phyloP scores from a whole-genome alignment of 1,139 yeast genomes.

The Saccharomyces pastorianus region DNA sequence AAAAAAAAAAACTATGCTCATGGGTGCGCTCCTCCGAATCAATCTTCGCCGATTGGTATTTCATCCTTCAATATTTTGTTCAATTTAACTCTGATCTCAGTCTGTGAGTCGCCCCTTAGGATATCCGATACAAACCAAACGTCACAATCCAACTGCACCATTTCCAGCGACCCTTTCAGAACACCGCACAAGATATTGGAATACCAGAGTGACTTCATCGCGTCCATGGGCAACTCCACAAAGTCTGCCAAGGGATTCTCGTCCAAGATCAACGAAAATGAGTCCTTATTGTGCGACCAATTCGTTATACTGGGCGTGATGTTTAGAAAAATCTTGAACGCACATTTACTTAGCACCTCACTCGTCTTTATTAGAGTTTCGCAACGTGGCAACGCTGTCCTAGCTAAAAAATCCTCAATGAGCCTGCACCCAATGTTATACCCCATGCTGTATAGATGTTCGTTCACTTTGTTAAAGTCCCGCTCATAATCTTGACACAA shows the following conservation, averaged over 20 bases:
- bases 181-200: constrained; percentile 88
- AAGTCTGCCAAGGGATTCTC: constrained; percentile 93
- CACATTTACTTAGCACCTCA: constrained; percentile 76
- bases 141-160: constrained; percentile 92
- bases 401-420: constrained; percentile 87
- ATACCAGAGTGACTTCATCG: constrained; percentile 77
- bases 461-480: constrained; percentile 72
- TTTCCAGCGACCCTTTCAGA: constrained; percentile 81
- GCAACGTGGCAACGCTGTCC: constrained; percentile 79
- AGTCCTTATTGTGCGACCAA: constrained; percentile 71
- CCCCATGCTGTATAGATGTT: constrained; percentile 86
- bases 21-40: too few species aligned
- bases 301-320: constrained; percentile 67
- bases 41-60: constrained; percentile 95
- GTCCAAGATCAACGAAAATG: constrained; percentile 62
- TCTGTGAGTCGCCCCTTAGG: constrained; percentile 71
- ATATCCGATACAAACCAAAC: constrained; percentile 72
- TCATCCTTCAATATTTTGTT: constrained; percentile 78
- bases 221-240: constrained; percentile 80
- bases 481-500: constrained; percentile 73
- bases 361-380: constrained; percentile 76
- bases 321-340: constrained; percentile 82
- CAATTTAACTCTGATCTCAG: constrained; percentile 71
- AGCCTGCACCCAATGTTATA: constrained; percentile 86
- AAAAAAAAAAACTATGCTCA: neutral